Base-by-base conservation (phyloP, 192 early-diverging fungal genomes). In the Coemansia sp. region DNA sequence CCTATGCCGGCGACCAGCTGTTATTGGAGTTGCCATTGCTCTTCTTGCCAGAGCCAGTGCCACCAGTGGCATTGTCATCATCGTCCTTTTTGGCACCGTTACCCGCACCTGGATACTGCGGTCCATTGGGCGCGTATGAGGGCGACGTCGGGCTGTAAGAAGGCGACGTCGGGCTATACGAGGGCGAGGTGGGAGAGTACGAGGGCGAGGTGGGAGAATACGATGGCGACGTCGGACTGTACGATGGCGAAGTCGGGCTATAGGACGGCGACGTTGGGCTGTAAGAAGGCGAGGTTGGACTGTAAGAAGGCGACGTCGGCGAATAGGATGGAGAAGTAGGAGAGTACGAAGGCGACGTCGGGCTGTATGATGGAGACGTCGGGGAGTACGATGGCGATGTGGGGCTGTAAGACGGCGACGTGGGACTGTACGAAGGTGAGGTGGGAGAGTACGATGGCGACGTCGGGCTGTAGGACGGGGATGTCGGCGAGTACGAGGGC, bases 401-500 rank as follows among this genome's bases (percentile, higher is more conserved):
- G 14, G 88, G 88, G 0, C 70, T 75, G 52, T 87, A 91, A 19
- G 67, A 72, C 9, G 88, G 88, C 33, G 73, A 77, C 6, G 89
- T 87, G 4, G 86, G 86, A 0, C 73, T 80, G 60, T 89, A 91
- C 27, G 76, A 79, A 8, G 90, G 88, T 0, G 82, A 84, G n/a
- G 90, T 87, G 3, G 90, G 94, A 3, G 82, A 84, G 58, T 94
- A 94, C 1, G 66, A 74, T 5, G 89, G 89, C 3, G 75, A 82
- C 54, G 90, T 88, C 14, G 88, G 87, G 59, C 71, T 75, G 60
- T 83, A 77, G 15, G 61, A 63, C 8, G 77, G 73, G 8, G 70
- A 82, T 18, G 88, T 93, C 14, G 92, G 90, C 5, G 72, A 74
- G 78, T 96, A 96, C 8, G 76, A 82, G n/a, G 91, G 91, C 7